These are phyloP conservation scores for Ganoderma leucocontextum DNA, from an alignment of 1,284 basidiomycete species.

Conservation along the genomic window DNA sequence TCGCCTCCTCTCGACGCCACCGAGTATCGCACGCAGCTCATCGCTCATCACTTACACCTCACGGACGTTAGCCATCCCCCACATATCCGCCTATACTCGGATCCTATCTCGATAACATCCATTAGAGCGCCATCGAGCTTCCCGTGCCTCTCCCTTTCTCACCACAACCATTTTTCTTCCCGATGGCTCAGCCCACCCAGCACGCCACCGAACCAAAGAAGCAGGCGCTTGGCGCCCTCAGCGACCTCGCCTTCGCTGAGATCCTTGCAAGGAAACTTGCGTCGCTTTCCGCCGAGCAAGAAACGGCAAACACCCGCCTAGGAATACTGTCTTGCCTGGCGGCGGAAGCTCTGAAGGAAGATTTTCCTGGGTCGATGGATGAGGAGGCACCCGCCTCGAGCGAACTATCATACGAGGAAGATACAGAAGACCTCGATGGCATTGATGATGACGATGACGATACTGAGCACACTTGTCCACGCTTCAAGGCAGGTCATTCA, in stretches of 20 bases:
- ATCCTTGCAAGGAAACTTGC: conserved; percentile 13
- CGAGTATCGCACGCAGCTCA: neutral
- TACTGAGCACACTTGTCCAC: neutral
- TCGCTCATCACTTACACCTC: neutral
- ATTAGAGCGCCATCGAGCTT: neutral
- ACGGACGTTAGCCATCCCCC: neutral
- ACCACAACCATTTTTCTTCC: neutral
- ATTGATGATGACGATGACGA: neutral
- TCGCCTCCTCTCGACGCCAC: neutral
- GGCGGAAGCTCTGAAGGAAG: conserved; percentile 7
- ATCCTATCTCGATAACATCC: conserved; percentile 7
- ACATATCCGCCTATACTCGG: conserved; percentile 4
- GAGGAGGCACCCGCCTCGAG: neutral
- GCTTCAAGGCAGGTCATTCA: neutral
- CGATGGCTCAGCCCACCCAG: conserved; percentile 14
- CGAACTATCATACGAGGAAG: conserved; percentile 3
- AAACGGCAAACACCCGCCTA: conserved; percentile 1
- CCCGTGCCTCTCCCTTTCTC: neutral
- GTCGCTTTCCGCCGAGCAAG: conserved; percentile 8
- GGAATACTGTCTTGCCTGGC: conserved; percentile 16
- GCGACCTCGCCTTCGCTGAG: conserved; percentile 17
- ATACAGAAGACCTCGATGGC: conserved; percentile 6
- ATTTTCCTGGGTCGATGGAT: neutral
- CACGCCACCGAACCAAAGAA: conserved; percentile 9
- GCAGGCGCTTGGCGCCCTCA: neutral